Evolutionary conservation across 2,329 filamentous ascomycete genomes (phyloP).

Genomic region (Atkinsonella hypoxylon): DNA sequence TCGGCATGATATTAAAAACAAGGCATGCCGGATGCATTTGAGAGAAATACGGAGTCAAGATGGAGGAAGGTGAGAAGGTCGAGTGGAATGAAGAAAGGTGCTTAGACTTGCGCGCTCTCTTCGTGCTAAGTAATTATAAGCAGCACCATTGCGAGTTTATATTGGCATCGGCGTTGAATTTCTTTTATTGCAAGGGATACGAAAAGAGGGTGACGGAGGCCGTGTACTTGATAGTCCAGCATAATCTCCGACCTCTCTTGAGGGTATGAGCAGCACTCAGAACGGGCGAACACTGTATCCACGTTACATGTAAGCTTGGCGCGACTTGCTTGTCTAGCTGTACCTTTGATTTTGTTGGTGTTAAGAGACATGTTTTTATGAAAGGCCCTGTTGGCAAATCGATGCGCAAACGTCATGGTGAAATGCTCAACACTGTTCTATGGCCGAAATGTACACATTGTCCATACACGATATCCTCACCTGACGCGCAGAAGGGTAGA

Average conservation of each 20-base stretch:
- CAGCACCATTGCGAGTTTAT: not conserved
- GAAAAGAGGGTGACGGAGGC: conserved; percentile 15
- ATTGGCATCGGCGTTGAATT: conserved; percentile 26
- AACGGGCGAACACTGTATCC: conserved; percentile 11
- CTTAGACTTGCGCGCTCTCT: not conserved
- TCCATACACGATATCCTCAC: no score
- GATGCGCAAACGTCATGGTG: no score
- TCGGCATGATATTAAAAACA: not conserved
- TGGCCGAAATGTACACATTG: no score
- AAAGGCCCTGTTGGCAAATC: no score
- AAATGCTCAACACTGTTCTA: no score
- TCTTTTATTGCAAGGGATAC: conserved; percentile 18
- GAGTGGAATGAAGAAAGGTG: conserved; percentile 4
- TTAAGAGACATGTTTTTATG: no score
- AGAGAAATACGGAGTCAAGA: not conserved
- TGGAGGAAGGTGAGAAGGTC: not conserved
- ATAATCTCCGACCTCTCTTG: conserved; percentile 19
- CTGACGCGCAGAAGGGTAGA: no score
- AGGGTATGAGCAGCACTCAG: conserved; percentile 17
- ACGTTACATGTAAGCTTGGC: not conserved
- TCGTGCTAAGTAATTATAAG: conserved; percentile 9
- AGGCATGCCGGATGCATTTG: conserved; percentile 1
- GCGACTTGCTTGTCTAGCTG: not conserved
- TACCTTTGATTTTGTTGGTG: not conserved
- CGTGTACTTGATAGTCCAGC: conserved; percentile 27